Base-by-base conservation (phyloP, 2,329 filamentous ascomycete genomes). In the Sordariomycetes sp. region DNA sequence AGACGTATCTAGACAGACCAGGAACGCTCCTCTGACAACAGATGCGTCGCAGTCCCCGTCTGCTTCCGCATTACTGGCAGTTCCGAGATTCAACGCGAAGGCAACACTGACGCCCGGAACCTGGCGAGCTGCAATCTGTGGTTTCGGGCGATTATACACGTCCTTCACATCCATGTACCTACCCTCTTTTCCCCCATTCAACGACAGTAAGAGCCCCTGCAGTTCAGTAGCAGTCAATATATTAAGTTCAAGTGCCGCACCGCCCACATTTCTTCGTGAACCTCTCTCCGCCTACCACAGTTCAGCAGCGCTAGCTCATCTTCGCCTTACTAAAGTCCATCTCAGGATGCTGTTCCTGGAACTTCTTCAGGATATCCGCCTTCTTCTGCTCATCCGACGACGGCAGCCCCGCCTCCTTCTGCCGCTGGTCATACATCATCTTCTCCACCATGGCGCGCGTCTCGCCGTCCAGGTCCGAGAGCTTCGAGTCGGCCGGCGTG, bases 351-450 rank as follows among this genome's bases (percentile, higher is more conserved):
- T 96, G 84, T 55, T 76, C 77, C 81, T 96, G 87, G 74, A 99
- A 97, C 76, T 95, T 90, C 74, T 89, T 87, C 68, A 99, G 74
- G 65, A 99, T 86, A 58, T 99, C 92, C 68, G 84, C 73, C 81
- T 97, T 97, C 78, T 91, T 89, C 79, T 95, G 85, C 76, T 99
- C 94, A 63, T 97, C 94, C 62, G 89, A 95, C 13, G 86, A 90
- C 53, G 90, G 89, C 71, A 87, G 80, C 4, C 94, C 94, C 71
- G 81, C 76, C 76, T 97, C 91, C 82, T 99, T 99, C 76, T 97
- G 91, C 63, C 88, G 80, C 78, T 99, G 94, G 75, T 99, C 94
- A 66, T 81, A 99, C 94, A 99, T 99, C 94, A 99, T 99, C 82
- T 99, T 99, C 83, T 99, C 94, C 52, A 99, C 94, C 92, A 99